Evolutionary conservation across 805 yeast species (phyloP).

Genomic region (Starmerella asiatica): DNA sequence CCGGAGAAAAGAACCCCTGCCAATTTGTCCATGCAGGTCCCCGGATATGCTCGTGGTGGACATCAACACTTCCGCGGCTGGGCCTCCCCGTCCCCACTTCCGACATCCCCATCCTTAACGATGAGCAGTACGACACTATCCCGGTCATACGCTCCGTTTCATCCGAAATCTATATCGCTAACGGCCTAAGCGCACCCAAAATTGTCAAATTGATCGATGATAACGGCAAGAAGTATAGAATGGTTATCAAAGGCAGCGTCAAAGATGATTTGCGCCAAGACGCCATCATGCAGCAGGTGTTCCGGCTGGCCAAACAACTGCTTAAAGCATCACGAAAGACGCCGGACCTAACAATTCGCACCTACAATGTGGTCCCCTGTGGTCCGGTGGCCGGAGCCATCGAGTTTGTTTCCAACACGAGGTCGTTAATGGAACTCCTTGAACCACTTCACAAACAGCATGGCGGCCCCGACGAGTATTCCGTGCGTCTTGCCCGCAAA

Average conservation of each 20-base stretch:
- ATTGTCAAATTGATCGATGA: conserved; percentile 43
- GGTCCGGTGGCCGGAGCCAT: conserved; percentile 81
- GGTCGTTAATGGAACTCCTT: conserved; percentile 55
- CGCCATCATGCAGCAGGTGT: conserved; percentile 95
- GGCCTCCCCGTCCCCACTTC: conserved; percentile 58
- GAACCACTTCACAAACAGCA: conserved; percentile 52
- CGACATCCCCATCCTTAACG: conserved; percentile 31
- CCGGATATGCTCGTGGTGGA: no score
- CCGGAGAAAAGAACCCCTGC: no score
- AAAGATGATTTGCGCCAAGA: conserved; percentile 91
- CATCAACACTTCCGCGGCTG: conserved; percentile 32
- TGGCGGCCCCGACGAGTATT: conserved; percentile 27
- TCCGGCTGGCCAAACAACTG: conserved; percentile 65
- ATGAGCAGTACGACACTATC: conserved; percentile 34
- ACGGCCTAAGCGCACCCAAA: conserved; percentile 84
- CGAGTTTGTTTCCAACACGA: conserved; percentile 73
- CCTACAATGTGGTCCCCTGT: conserved; percentile 80
- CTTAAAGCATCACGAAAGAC: neutral
- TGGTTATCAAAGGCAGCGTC: conserved; percentile 61
- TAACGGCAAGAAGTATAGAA: conserved; percentile 45
- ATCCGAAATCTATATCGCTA: conserved; percentile 45
- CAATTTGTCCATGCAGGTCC: no score
- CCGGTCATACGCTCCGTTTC: conserved; percentile 39
- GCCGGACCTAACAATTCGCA: conserved; percentile 37
- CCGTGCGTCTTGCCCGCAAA: conserved; percentile 38